Base-by-base conservation (phyloP, 2,329 filamentous ascomycete species). In the Acephala macrosclerotiorum region DNA sequence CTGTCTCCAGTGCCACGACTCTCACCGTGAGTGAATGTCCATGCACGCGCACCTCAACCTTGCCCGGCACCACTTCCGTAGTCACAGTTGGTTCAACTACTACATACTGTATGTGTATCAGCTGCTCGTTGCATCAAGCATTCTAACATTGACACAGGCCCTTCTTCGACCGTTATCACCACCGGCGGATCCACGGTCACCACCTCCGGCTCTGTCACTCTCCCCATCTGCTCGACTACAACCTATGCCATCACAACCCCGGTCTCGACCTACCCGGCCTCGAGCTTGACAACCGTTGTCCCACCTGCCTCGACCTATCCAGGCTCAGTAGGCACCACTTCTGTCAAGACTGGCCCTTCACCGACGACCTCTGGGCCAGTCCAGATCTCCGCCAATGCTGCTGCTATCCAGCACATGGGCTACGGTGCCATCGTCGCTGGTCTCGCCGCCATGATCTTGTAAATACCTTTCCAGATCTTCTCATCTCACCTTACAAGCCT, bases 281-380 rank as follows among this genome's bases (percentile, higher is more conserved):
- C 45, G 22, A 11, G n/a, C 9, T n/a, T n/a, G n/a, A n/a, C n/a
- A n/a, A 70, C 85, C 68, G 78, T 78, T 42, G 75, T 80, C 70
- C 77, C 49, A 16, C 26, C 77, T 64, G 75, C 73, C 66, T 73
- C 79, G 63, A 85, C 83, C 68, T 82, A 82, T 77, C 81, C 79
- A 60, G 79, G 85, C 68, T 40, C 70, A 20, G 53, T 61, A 35
- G 60, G 29, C 20, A 57, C 55, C 59, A 47, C 58, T 58, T 51
- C 51, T 60, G 42, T 47, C 22, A 65, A 66, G 29, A 53, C 22
- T 29, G 60, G 22, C 20, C 45, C 57, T 53, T 58, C 58, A 20
- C 20, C 66, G 22, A 63, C 64, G 40, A 51, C 60, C 47, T 59
- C 66, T 16, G 45, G 26, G 9, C 65, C 68, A 40, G 33, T 67